phyloP scores from a whole-genome alignment of 1,284 basidiomycete genomes.

The Ceratobasidium sp. region DNA sequence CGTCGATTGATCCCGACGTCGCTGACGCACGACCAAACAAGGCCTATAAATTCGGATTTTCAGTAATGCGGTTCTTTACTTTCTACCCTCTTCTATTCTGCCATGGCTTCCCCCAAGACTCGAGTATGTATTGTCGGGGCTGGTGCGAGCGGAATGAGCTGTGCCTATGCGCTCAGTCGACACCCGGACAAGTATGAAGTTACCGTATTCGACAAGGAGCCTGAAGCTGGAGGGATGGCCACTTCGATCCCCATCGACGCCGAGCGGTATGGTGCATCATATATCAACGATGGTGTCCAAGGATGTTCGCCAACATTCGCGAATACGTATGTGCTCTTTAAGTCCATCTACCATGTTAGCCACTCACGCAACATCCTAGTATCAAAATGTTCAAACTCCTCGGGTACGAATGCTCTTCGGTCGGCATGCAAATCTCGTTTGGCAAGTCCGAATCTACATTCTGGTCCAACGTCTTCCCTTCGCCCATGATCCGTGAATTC shows the following conservation, averaged over 20 bases:
- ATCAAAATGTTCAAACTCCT: conserved; percentile 69
- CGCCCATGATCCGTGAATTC: conserved; percentile 65
- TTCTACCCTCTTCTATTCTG: not conserved
- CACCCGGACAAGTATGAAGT: conserved; percentile 71
- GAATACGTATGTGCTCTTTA: conserved; percentile 14
- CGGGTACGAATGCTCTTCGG: conserved; percentile 66
- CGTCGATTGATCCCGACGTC: not conserved
- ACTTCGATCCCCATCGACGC: conserved; percentile 69
- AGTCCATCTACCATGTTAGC: conserved; percentile 59
- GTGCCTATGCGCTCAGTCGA: conserved; percentile 67
- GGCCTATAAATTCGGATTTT: not conserved
- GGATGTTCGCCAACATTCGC: conserved; percentile 51
- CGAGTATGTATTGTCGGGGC: conserved; percentile 66
- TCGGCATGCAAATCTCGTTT: conserved; percentile 75
- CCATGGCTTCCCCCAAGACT: conserved; percentile 53
- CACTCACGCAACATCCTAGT: conserved; percentile 71
- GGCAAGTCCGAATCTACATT: conserved; percentile 69
- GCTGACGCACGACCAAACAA: conserved; percentile 10
- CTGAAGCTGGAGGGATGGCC: conserved; percentile 70
- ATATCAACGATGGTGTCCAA: conserved; percentile 71
- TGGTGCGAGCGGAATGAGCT: conserved; percentile 68
- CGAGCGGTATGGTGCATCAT: conserved; percentile 64
- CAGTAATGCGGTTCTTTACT: not conserved
- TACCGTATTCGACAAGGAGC: conserved; percentile 67
- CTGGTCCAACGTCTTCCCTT: conserved; percentile 77